These are phyloP conservation scores for Penicillium sp. DNA, from an alignment of 2,329 filamentous ascomycete species.

Conservation along the genomic window DNA sequence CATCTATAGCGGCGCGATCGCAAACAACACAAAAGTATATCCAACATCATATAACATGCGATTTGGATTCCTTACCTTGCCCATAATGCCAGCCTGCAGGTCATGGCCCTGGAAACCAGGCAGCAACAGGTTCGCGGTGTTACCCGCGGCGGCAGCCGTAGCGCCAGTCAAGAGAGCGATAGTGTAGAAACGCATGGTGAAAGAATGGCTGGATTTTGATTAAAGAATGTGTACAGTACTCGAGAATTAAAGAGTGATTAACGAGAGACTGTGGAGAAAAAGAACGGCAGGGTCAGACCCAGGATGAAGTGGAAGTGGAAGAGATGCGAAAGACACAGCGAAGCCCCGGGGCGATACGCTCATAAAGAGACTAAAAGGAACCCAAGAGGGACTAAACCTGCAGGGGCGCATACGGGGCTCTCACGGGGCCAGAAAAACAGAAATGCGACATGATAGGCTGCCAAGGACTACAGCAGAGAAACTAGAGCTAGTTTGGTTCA, in stretches of 20 bases:
- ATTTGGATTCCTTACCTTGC: conserved; percentile 12
- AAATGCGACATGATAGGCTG: background rate
- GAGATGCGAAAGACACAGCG: conserved; percentile 7
- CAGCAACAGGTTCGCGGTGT: conserved; percentile 22
- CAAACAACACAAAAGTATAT: background rate
- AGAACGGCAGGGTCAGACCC: conserved; percentile 13
- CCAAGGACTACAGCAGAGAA: background rate
- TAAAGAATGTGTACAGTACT: conserved; percentile 9
- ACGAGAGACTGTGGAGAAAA: conserved; percentile 25
- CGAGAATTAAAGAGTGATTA: conserved; percentile 15
- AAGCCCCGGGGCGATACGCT: conserved; percentile 10
- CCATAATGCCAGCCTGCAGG: conserved; percentile 20
- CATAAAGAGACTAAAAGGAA: conserved; percentile 3
- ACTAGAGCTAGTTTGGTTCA: conserved; percentile 9
- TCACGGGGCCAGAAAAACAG: background rate
- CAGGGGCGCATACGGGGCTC: background rate
- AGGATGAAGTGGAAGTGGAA: conserved; percentile 7
- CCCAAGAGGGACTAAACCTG: background rate
- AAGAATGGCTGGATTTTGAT: conserved; percentile 5
- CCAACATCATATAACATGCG: background rate
- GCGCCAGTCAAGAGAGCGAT: conserved; percentile 28
- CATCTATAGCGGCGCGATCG: background rate
- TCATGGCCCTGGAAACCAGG: conserved; percentile 23
- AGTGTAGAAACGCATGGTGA: conserved; percentile 27
- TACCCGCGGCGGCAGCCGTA: conserved; percentile 23